Percentiles rank a stretch among this genome's conserved stretches.
Conservation (phyloP, 2,329 filamentous ascomycete genomes). For the Fusarium duplospermum region DNA sequence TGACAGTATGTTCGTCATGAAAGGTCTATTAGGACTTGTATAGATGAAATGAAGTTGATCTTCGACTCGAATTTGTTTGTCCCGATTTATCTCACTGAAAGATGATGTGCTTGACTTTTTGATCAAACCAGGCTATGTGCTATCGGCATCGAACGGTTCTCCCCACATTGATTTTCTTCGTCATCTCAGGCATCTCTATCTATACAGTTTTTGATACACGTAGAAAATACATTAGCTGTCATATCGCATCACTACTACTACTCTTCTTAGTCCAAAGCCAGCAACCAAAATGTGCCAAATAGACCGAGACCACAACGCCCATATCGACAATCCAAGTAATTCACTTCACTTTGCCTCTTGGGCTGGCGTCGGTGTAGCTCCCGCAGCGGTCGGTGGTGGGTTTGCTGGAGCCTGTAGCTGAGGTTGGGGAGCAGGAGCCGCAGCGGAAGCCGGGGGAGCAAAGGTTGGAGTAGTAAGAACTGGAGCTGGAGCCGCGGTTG, state of each 20-base stretch:
- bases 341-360: not conserved
- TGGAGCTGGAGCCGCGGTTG: constrained; percentile 10
- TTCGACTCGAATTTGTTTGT: not conserved
- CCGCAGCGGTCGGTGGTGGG: not conserved
- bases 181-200: not conserved
- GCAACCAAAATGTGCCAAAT: not conserved
- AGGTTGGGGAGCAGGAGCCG: constrained; percentile 1
- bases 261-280: not conserved
- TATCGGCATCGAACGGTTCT: not conserved
- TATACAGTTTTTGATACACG: not conserved
- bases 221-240: not conserved
- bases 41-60: constrained; percentile 31
- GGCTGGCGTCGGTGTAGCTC: not conserved
- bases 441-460: not conserved
- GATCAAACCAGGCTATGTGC: not conserved
- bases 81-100: not conserved
- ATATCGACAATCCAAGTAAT: not conserved
- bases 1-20: not conserved
- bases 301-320: not conserved
- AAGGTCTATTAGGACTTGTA: constrained; percentile 13
- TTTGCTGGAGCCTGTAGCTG: not conserved
- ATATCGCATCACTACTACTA: not conserved
- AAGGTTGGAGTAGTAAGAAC: not conserved
- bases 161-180: not conserved
- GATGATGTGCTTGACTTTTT: not conserved